phyloP scores from a whole-genome alignment of 306 rosid species.

The Ormosia emarginata region DNA sequence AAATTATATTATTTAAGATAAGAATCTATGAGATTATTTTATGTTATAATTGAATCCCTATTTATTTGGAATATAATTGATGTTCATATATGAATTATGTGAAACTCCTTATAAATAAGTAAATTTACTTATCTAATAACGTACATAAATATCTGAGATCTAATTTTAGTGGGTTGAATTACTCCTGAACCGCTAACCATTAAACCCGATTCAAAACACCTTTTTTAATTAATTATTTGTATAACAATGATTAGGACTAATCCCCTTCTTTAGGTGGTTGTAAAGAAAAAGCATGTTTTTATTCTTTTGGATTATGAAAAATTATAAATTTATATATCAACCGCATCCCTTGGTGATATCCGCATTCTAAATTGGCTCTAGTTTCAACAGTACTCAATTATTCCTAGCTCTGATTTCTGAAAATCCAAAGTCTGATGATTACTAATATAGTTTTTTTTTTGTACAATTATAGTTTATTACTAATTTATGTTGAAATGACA shows the following conservation, averaged over 20 bases:
- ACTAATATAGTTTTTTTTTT: too few species aligned
- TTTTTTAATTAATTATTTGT: background rate
- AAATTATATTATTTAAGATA: too few species aligned
- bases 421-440: background rate
- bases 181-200: too few species aligned
- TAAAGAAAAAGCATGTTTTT: background rate
- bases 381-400: background rate
- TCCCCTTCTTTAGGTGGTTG: background rate
- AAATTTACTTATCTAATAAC: too few species aligned
- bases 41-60: too few species aligned
- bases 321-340: background rate
- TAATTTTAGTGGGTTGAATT: too few species aligned
- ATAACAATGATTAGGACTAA: constrained; percentile 2
- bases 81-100: too few species aligned
- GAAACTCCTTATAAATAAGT: too few species aligned
- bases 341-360: background rate
- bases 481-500: background rate
- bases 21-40: too few species aligned
- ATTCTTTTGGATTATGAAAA: background rate
- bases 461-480: background rate
- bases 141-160: too few species aligned
- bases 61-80: too few species aligned
- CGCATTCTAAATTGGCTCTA: background rate
- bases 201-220: too few species aligned
- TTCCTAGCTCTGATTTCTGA: background rate